Percentiles rank a stretch among this genome's conserved stretches.
These are phyloP conservation scores for Penicillium coffeae DNA, from an alignment of 495 filamentous ascomycete genomes.

Conservation along the genomic window DNA sequence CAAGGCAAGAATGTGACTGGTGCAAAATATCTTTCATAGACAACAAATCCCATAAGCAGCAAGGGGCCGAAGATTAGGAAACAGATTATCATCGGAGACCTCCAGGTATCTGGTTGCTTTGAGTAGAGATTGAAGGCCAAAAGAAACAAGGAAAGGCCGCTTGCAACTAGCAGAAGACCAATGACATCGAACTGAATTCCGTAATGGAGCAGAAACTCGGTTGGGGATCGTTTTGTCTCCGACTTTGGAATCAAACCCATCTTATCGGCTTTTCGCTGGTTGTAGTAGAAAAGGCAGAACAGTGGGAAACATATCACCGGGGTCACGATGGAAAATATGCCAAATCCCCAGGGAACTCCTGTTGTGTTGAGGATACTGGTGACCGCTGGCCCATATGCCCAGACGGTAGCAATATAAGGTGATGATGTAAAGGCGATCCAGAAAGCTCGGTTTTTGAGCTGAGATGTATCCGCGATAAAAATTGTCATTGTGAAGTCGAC, in stretches of 20 bases:
- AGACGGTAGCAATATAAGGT: conserved; percentile 58
- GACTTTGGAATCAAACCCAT: no score
- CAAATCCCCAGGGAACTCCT: conserved; percentile 32
- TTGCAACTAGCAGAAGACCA: neutral
- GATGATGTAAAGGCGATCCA: conserved; percentile 51
- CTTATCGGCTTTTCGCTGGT: conserved; percentile 30
- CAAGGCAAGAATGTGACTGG: neutral
- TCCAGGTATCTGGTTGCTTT: neutral
- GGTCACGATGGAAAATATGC: neutral
- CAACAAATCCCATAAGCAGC: neutral
- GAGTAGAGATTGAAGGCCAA: neutral
- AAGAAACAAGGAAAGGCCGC: neutral
- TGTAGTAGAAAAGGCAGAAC: neutral
- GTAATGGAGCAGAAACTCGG: no score
- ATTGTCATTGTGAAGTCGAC: conserved; percentile 46
- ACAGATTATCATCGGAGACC: neutral
- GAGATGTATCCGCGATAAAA: conserved; percentile 57
- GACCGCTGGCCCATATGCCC: conserved; percentile 42
- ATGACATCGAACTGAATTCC: neutral
- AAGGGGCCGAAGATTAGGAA: neutral
- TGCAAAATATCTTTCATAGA: neutral
- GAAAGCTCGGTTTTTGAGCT: conserved; percentile 52
- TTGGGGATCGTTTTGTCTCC: neutral
- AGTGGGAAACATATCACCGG: neutral
- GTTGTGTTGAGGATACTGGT: conserved; percentile 40